phyloP scores from a whole-genome alignment of 2,329 filamentous ascomycete genomes.

The Neopestalotiopsis rosae region DNA sequence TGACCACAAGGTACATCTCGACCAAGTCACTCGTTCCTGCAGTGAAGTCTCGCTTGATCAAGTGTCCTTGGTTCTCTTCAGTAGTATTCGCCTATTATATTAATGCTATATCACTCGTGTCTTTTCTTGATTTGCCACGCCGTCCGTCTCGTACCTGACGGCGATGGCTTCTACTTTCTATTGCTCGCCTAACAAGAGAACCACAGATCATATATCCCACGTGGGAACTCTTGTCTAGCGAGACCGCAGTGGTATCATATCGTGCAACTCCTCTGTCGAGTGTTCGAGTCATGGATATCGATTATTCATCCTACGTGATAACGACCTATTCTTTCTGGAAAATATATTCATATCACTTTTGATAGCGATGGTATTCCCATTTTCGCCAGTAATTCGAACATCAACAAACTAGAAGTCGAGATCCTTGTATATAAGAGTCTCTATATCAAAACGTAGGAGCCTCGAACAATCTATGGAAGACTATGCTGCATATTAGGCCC shows the following conservation, averaged over 20 bases:
- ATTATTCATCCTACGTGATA: not conserved
- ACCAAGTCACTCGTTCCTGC: not conserved
- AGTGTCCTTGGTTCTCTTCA: not conserved
- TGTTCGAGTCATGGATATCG: not conserved
- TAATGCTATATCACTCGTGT: not conserved
- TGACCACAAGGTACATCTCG: not conserved
- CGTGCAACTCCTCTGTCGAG: no score
- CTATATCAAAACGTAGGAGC: no score
- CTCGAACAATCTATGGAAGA: not conserved
- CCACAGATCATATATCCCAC: not conserved
- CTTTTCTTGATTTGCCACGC: not conserved
- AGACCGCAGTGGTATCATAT: not conserved
- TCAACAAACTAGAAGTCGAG: no score
- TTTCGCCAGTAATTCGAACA: no score
- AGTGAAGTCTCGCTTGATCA: not conserved
- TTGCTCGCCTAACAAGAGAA: not conserved
- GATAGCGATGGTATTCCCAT: no score
- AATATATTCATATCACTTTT: no score
- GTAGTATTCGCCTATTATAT: constrained; percentile 7
- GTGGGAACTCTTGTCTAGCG: not conserved
- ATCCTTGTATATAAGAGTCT: no score
- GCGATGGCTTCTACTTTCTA: not conserved
- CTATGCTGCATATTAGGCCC: not conserved
- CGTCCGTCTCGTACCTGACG: not conserved
- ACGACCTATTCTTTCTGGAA: not conserved